Evolutionary conservation across 2,329 filamentous ascomycete genomes (phyloP).

Genomic region (Penicillium sp.): DNA sequence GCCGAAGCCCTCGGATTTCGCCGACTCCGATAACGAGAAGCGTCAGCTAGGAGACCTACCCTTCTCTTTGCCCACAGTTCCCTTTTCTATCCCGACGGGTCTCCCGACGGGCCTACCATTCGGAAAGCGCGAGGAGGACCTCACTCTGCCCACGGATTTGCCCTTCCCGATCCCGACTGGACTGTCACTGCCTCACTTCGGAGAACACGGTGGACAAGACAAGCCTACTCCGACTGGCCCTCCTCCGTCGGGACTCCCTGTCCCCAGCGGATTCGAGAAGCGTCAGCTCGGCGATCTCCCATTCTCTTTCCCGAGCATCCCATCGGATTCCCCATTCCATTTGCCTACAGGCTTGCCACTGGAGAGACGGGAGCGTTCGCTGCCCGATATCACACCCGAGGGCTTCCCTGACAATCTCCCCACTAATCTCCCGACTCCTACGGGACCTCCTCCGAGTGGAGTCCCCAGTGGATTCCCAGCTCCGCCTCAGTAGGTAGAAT

Average conservation of each 20-base stretch:
- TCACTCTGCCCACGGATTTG: background rate
- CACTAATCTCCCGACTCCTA: background rate
- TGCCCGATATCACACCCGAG: background rate
- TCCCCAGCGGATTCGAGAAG: slow-evolving; percentile 3
- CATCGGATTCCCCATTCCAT: background rate
- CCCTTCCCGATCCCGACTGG: background rate
- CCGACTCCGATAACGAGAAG: background rate
- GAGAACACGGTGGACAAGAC: background rate
- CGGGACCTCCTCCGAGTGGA: background rate
- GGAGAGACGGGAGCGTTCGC: background rate
- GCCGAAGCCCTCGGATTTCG: background rate
- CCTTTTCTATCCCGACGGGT: background rate
- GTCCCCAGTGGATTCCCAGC: background rate
- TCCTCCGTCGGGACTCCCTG: background rate
- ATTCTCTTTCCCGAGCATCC: background rate
- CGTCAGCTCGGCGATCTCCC: slow-evolving; percentile 5
- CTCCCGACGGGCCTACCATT: background rate
- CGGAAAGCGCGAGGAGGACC: slow-evolving; percentile 8
- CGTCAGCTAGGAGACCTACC: background rate
- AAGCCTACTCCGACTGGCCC: background rate
- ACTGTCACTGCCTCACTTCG: background rate
- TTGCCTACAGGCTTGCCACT: slow-evolving; percentile 2
- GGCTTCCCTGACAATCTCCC: background rate
- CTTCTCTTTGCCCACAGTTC: background rate
- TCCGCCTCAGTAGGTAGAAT: background rate